These are phyloP conservation scores for Lecanosticta acicola DNA, from an alignment of 2,329 filamentous ascomycete genomes.

Conservation along the genomic window DNA sequence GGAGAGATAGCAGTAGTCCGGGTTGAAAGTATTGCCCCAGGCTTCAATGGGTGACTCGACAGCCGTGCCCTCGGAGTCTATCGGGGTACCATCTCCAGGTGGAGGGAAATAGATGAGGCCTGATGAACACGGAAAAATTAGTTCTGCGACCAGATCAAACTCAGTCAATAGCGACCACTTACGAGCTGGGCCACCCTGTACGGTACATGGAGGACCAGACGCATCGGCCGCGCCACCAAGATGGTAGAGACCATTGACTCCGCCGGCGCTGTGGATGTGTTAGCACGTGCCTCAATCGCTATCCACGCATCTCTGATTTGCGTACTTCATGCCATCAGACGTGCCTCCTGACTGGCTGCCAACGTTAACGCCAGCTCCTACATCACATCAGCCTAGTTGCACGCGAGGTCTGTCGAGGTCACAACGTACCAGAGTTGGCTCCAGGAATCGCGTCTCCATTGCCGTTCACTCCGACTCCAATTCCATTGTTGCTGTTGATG, in stretches of 20 bases:
- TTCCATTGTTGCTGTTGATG: not conserved
- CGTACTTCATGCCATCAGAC: too few species aligned
- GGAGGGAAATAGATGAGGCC: constrained; percentile 25
- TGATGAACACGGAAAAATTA: too few species aligned
- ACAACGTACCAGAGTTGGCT: too few species aligned
- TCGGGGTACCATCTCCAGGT: constrained; percentile 1
- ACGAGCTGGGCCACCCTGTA: constrained; percentile 22
- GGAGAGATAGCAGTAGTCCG: constrained; percentile 11
- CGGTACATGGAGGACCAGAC: constrained; percentile 16
- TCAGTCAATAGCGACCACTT: too few species aligned
- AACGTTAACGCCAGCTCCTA: constrained; percentile 1
- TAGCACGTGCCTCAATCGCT: too few species aligned
- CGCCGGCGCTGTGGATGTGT: not conserved
- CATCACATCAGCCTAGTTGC: not conserved
- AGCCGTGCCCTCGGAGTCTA: not conserved
- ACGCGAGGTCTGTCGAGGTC: not conserved
- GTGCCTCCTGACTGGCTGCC: too few species aligned
- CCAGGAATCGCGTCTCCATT: too few species aligned
- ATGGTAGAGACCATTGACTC: constrained; percentile 3
- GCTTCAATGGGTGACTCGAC: constrained; percentile 3
- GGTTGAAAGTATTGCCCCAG: constrained; percentile 9
- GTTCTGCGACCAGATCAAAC: too few species aligned
- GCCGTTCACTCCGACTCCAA: constrained; percentile 3
- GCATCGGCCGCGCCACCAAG: constrained; percentile 2
- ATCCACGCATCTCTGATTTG: too few species aligned